Evolutionary conservation across 352 stramenopile genomes (phyloP), one percentile per base, ranked within the genome.

Genomic region (Pythium plurisporium): DNA sequence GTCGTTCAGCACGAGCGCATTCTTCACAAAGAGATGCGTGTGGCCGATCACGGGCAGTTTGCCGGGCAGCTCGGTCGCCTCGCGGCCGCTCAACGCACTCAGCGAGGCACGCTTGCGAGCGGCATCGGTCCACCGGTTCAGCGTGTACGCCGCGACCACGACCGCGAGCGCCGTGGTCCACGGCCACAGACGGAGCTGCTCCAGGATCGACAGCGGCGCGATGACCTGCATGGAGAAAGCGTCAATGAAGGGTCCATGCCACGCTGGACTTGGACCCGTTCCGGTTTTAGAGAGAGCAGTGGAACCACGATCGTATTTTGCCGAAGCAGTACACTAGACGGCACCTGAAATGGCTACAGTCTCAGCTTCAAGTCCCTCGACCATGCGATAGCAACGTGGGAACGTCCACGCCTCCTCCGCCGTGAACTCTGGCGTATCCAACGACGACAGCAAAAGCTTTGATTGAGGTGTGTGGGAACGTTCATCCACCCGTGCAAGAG

Each of bases 1-100:
- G 54, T 79, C 70, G 48, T 72, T 66, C 15, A 76, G 58, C 30
- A 25, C 44, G 17, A 65, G 45, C 53, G 55, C 60, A 34, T 67
- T 43, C 40, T 67, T 59, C 25, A 37, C 61, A 34, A 67, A 67
- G 30, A 67, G 58, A 30, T 67, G 59, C 33, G 59, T 67, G 40
- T 62, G 59, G 33, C 59, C 59, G 25, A 67, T 44, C 36, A 67
- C 51, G 12, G 59, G 59, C 30, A 67, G 30, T 30, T 62, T 62
- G 8, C 59, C 59, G 20, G 59, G 51, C 8, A 67, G 45, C 20
- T 67, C 52, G 14, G 48, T 14, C n/a, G 59, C 58, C 25, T 65
- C 58, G 29, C 29, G 22, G 33, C 42, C 58, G 23, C 58, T 50
- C 1, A 65, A 50, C 26, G 58, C n/a, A 1, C 43, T 29, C 11